phyloP scores from a whole-genome alignment of 306 rosid genomes.

The Albizia julibrissin region DNA sequence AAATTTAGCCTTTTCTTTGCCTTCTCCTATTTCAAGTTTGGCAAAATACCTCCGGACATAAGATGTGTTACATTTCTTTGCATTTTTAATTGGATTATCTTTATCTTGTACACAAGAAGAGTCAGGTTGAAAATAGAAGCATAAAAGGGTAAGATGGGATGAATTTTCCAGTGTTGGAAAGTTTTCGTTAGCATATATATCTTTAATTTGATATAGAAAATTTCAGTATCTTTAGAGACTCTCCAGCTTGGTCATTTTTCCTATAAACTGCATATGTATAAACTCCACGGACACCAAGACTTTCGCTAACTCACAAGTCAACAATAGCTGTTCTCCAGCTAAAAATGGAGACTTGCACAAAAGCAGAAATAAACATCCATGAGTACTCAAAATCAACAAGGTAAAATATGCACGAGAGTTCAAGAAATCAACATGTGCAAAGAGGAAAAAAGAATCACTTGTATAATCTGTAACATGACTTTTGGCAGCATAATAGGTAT shows the following conservation, averaged over 20 bases:
- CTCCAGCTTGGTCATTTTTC: background rate
- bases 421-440: background rate
- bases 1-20: too few relatives aligned
- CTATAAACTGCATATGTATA: background rate
- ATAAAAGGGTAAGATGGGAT: background rate
- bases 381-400: background rate
- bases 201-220: background rate
- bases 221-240: background rate
- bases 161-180: background rate
- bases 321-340: background rate
- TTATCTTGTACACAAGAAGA: too few relatives aligned
- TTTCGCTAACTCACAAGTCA: background rate
- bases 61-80: too few relatives aligned
- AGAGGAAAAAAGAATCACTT: background rate
- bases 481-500: too few relatives aligned
- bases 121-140: background rate
- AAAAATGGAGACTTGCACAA: background rate
- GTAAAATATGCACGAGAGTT: too few relatives aligned
- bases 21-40: too few relatives aligned
- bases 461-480: background rate
- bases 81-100: too few relatives aligned
- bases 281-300: background rate
- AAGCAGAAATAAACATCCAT: background rate
- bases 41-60: too few relatives aligned
- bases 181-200: background rate